Conservation (phyloP, 208 protist species). For the Crithidia expoeki region DNA sequence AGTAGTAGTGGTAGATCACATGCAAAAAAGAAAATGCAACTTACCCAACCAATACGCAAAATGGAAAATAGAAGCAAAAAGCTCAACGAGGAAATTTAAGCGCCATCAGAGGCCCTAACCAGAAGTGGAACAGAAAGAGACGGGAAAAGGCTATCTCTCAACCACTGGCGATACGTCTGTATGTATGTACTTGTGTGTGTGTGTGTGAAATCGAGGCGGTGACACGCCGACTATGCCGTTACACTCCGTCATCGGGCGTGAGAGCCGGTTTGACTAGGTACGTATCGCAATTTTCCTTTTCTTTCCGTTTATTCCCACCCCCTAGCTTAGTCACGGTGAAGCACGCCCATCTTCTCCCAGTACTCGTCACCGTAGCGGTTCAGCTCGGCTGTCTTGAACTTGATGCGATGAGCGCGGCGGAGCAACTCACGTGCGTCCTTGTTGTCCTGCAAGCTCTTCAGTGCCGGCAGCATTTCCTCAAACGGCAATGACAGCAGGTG, state of each 20-base stretch:
- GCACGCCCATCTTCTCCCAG: conserved; percentile 45
- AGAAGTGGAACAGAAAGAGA: neutral
- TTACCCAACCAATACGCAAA: conserved; percentile 3
- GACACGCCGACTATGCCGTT: neutral
- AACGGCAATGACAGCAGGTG: conserved; percentile 71
- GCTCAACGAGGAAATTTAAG: neutral
- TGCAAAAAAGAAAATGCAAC: neutral
- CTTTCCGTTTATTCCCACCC: neutral
- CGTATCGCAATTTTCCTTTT: too few relatives aligned
- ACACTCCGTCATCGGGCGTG: too few relatives aligned
- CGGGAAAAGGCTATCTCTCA: neutral
- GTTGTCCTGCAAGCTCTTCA: conserved; percentile 86
- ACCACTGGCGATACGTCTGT: neutral
- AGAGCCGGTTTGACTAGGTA: too few relatives aligned
- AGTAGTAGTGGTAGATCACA: conserved; percentile 1
- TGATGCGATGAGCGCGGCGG: conserved; percentile 70
- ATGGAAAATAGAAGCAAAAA: conserved; percentile 1
- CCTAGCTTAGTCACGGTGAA: conserved; percentile 26
- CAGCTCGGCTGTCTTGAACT: conserved; percentile 90
- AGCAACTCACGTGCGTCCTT: conserved; percentile 84
- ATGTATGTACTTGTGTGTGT: neutral
- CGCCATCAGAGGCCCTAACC: neutral
- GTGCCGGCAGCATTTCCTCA: conserved; percentile 76
- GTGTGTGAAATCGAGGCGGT: neutral
- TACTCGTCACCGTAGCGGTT: conserved; percentile 83